Conservation (phyloP, 768 basidiomycete species). For the Vishniacozyma victoriae region DNA sequence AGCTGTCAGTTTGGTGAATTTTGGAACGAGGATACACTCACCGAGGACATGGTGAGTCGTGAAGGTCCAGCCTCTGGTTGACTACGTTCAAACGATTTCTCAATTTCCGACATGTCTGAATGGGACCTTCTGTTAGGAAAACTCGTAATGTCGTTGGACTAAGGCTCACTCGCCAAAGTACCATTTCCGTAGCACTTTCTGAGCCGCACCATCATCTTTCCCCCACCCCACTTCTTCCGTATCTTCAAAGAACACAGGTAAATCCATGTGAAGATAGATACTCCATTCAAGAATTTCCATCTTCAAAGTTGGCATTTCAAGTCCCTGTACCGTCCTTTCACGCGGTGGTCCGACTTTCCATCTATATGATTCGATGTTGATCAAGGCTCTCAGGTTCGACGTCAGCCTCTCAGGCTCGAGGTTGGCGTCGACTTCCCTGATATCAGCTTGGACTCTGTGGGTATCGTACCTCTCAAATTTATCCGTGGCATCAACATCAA, state of each 20-base stretch:
- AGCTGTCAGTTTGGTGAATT: not conserved
- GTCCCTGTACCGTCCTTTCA: not conserved
- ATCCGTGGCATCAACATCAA: conserved; percentile 27
- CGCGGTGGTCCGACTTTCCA: conserved; percentile 9
- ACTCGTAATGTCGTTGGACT: not conserved
- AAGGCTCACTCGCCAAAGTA: conserved; percentile 31
- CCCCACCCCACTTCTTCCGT: conserved; percentile 13
- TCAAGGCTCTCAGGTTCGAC: conserved; percentile 22
- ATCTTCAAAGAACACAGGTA: conserved; percentile 17
- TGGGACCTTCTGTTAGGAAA: conserved; percentile 3
- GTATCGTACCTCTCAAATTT: conserved; percentile 24
- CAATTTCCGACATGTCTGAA: conserved; percentile 9
- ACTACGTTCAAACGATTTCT: not conserved
- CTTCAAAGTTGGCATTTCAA: conserved; percentile 13
- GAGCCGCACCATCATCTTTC: conserved; percentile 11
- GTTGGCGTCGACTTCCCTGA: conserved; percentile 8
- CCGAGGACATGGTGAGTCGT: not conserved
- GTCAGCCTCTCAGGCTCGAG: conserved; percentile 19
- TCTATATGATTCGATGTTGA: conserved; percentile 15
- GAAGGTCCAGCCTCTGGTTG: conserved; percentile 2
- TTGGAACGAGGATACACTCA: not conserved
- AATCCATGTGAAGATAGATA: no score
- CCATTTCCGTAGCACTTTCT: conserved; percentile 31
- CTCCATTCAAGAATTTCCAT: conserved; percentile 25
- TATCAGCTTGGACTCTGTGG: not conserved